Percentiles rank a stretch among this genome's conserved stretches.
Evolutionary conservation across 441 rosid genomes (phyloP).

Genomic region (Adansonia rubrostipa): DNA sequence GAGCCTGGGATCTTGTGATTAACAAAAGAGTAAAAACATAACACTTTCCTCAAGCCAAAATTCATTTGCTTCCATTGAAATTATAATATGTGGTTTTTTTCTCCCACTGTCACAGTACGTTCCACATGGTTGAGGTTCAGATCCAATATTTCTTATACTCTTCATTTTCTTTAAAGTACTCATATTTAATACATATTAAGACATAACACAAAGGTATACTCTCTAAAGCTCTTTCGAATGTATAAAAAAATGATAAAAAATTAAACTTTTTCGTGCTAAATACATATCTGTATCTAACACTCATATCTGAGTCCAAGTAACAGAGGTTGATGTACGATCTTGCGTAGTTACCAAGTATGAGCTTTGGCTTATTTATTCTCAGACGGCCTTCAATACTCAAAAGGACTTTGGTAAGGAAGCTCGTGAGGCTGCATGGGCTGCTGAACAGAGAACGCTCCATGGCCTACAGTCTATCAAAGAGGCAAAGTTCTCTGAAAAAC

Average conservation of each 20-base stretch:
- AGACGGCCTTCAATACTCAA: constrained; percentile 69
- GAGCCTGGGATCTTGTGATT: constrained; percentile 49
- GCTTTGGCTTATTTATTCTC: background rate
- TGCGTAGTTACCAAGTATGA: background rate
- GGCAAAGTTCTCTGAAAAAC: constrained; percentile 41
- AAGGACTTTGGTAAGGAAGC: constrained; percentile 56
- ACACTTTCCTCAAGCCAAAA: background rate
- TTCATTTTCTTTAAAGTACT: too few relatives aligned
- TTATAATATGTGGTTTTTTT: background rate
- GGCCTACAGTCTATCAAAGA: constrained; percentile 45
- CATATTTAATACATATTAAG: too few relatives aligned
- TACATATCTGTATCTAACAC: too few relatives aligned
- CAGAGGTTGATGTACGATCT: background rate
- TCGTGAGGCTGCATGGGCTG: constrained; percentile 63
- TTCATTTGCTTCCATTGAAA: background rate
- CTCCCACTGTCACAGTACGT: background rate
- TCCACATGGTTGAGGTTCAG: background rate
- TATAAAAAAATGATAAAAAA: too few relatives aligned
- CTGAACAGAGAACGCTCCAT: constrained; percentile 55
- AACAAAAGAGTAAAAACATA: constrained; percentile 39
- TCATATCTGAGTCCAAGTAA: too few relatives aligned
- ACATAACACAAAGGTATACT: too few relatives aligned
- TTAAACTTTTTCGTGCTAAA: too few relatives aligned
- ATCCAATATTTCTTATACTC: too few relatives aligned
- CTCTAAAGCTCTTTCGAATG: too few relatives aligned